Conservation (phyloP, 805 yeast species). For the Kuraishia ogatae region DNA sequence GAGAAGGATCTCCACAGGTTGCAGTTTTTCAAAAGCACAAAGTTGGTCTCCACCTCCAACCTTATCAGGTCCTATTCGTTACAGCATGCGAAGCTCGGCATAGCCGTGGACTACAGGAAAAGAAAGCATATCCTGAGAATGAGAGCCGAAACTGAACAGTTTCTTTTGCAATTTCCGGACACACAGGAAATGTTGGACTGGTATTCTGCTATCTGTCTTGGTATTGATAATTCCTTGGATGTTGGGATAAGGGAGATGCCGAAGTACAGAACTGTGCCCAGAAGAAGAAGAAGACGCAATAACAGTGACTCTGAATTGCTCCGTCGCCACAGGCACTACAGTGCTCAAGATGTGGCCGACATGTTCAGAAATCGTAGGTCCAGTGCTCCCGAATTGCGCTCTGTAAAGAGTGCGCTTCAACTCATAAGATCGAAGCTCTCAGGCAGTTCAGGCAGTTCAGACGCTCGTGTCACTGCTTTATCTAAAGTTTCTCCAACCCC, state of each 20-base stretch:
- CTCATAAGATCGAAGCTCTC: slow-evolving; percentile 1
- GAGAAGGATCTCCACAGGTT: slow-evolving; percentile 18
- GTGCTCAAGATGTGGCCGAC: slow-evolving; percentile 3
- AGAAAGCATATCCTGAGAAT: slow-evolving; percentile 60
- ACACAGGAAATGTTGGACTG: slow-evolving; percentile 68
- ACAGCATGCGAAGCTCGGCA: slow-evolving; percentile 77
- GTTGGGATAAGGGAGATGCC: slow-evolving; percentile 66
- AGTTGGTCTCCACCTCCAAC: slow-evolving; percentile 22
- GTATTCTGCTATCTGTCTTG: slow-evolving; percentile 65
- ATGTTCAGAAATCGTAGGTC: slow-evolving; percentile 2
- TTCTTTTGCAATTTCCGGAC: slow-evolving; percentile 54
- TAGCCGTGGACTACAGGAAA: slow-evolving; percentile 79
- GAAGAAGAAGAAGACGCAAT: slow-evolving; percentile 54
- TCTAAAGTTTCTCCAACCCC: neutral
- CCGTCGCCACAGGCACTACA: slow-evolving; percentile 4
- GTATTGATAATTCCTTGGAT: slow-evolving; percentile 75
- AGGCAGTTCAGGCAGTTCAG: neutral
- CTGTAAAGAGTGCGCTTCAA: neutral
- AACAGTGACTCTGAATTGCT: slow-evolving; percentile 8
- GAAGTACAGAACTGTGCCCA: slow-evolving; percentile 70
- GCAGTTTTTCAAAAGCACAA: slow-evolving; percentile 10
- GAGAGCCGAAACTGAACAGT: slow-evolving; percentile 78
- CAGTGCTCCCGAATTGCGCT: neutral
- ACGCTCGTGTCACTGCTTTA: neutral
- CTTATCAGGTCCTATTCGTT: slow-evolving; percentile 64